Percentiles rank a stretch among this genome's conserved stretches.
Conservation (phyloP, 371 early-diverging fungal genomes). For the Mucor piriformis region DNA sequence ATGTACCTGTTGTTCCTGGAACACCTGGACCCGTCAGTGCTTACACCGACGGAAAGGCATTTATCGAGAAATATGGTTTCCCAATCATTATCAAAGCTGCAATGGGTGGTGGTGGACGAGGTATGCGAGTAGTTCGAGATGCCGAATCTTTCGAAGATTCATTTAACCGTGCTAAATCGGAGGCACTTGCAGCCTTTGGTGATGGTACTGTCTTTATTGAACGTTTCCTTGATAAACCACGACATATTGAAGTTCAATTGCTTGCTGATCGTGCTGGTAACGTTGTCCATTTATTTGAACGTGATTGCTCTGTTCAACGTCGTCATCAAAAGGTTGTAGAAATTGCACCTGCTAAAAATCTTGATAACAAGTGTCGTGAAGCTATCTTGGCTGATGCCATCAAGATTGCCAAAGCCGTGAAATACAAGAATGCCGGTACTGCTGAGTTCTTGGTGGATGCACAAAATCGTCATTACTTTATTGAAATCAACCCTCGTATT, state of each 20-base stretch:
- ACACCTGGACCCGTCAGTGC: conserved; percentile 83
- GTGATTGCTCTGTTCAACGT: conserved; percentile 98
- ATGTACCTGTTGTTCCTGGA: conserved; percentile 85
- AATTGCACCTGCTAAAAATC: conserved; percentile 83
- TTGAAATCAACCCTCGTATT: conserved; percentile 94
- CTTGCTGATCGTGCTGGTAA: conserved; percentile 89
- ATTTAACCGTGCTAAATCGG: conserved; percentile 83
- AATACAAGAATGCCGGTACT: conserved; percentile 94
- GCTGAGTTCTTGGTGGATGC: conserved; percentile 95
- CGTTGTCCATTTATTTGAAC: conserved; percentile 86
- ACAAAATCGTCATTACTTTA: conserved; percentile 88
- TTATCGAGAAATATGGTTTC: conserved; percentile 81
- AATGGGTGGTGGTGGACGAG: conserved; percentile 98
- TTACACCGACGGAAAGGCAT: conserved; percentile 66
- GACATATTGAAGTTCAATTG: conserved; percentile 96
- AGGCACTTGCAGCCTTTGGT: conserved; percentile 90
- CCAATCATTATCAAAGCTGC: conserved; percentile 97
- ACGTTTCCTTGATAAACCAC: conserved; percentile 87
- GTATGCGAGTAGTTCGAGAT: conserved; percentile 90
- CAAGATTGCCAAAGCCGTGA: conserved; percentile 83
- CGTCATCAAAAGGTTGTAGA: conserved; percentile 98
- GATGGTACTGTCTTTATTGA: conserved; percentile 94
- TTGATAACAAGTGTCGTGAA: conserved; percentile 67
- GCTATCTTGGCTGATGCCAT: conserved; percentile 86
- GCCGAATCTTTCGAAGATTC: conserved; percentile 63